A percentile compares a stretch with the other conserved stretches of the same genome.
Conservation (phyloP, 73 alveolate species). For the Uronychia binucleata region DNA sequence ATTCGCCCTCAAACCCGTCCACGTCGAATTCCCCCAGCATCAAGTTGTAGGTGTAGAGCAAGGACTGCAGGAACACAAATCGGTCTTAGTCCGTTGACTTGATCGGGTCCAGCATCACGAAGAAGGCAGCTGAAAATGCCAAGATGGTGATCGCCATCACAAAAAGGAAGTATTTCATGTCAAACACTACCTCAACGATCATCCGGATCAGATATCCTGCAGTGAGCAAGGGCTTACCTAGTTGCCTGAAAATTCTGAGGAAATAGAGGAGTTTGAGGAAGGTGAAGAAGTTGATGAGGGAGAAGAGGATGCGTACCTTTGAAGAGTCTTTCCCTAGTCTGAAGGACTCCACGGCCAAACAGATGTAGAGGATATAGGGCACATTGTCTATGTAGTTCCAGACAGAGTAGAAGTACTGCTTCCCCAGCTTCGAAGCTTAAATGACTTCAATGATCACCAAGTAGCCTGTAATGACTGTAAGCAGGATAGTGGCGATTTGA, state of each 20-base stretch:
- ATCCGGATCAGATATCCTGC: slow-evolving; percentile 48
- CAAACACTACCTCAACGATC: slow-evolving; percentile 39
- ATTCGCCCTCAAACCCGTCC: not conserved
- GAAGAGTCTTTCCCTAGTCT: not conserved
- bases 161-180: slow-evolving; percentile 43
- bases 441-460: slow-evolving; percentile 18
- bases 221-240: no score
- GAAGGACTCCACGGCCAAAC: not conserved
- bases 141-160: slow-evolving; percentile 22
- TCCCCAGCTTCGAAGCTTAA: slow-evolving; percentile 9
- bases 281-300: slow-evolving; percentile 26
- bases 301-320: not conserved
- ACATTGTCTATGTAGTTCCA: slow-evolving; percentile 48
- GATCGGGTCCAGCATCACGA: not conserved
- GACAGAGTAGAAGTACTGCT: slow-evolving; percentile 14
- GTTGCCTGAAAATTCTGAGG: slow-evolving; percentile 33
- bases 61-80: not conserved
- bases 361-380: slow-evolving; percentile 18
- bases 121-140: slow-evolving; percentile 43
- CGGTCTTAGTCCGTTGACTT: not conserved
- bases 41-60: slow-evolving; percentile 19
- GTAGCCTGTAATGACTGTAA: slow-evolving; percentile 7
- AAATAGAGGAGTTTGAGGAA: slow-evolving; percentile 43
- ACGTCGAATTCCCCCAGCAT: slow-evolving; percentile 44
- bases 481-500: not conserved